Base-by-base conservation (phyloP, 257 asterid species). In the Cynanchum wilfordii region DNA sequence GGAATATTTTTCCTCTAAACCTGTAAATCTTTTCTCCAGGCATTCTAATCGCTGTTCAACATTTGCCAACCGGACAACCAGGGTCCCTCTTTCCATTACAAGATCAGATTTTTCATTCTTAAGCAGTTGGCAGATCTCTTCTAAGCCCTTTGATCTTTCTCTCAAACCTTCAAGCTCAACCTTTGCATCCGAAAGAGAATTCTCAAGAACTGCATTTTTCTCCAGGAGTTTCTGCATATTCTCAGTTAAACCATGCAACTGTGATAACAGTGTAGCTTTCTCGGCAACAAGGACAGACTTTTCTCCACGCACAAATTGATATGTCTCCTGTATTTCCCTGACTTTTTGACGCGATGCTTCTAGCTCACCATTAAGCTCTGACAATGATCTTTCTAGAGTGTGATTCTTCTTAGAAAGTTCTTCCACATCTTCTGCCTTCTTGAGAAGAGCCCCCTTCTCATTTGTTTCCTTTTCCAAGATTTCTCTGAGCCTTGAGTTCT, bases 91-190 rank as follows among this genome's bases (percentile, higher is more conserved):
- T 82, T 95, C 98, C 29, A 79, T 79, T 66, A 83, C 75, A 79
- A 95, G 88, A 82, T 79, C 71, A 33, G 87, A 86, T 72, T 86
- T 86, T 82, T 90, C 96, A 42, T 84, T 85, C 87, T 85, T 90
- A 25, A 95, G 95, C 82, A 95, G 70, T 70, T 76, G 86, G 30
- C 99, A 89, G 58, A 95, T 87, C 71, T 84, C 96, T 80, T 86
- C 92, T 49, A 95, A 79, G 60, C 96, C 97, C 82, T 86, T 90
- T 11, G 99, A 92, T 74, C 88, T 92, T 81, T 92, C 97, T 82
- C 93, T 89, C 89, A 95, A 76, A 68, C 96, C 96, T 84, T 90
- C 92, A 24, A 95, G 94, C 79, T 95, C 99, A 49, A 86, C 75
- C 78, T 87, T 89, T 44, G 96, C 90, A 20, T 79, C 82, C 44